phyloP scores from a whole-genome alignment of 257 asterid genomes.

The Plantago elongata region DNA sequence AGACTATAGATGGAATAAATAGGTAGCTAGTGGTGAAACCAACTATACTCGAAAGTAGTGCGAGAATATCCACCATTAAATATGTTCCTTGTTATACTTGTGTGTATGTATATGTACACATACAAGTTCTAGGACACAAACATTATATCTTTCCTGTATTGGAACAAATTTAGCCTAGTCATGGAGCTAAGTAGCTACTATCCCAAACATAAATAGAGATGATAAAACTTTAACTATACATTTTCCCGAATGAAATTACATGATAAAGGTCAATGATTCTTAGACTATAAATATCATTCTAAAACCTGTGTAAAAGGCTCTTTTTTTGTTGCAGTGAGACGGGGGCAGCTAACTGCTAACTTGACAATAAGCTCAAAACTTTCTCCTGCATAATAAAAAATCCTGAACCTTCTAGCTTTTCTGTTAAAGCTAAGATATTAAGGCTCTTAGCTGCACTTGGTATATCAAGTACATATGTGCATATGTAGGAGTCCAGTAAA shows the following conservation, averaged over 20 bases:
- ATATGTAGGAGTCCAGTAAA: background rate
- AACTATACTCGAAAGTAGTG: background rate
- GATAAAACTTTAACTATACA: background rate
- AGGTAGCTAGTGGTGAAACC: background rate
- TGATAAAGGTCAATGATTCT: too few relatives aligned
- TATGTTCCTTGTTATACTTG: too few relatives aligned
- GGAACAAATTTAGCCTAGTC: background rate
- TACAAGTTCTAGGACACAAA: background rate
- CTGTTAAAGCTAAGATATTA: too few relatives aligned
- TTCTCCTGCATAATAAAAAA: too few relatives aligned
- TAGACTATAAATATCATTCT: too few relatives aligned
- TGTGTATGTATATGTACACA: too few relatives aligned
- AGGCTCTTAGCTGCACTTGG: background rate
- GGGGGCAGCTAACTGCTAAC: too few relatives aligned
- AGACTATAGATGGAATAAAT: background rate
- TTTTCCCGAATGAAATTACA: background rate
- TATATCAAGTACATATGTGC: background rate
- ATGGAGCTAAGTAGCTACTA: background rate
- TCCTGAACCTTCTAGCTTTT: too few relatives aligned
- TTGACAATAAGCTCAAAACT: too few relatives aligned
- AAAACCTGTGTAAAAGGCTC: too few relatives aligned
- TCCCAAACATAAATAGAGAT: background rate
- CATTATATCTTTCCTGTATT: background rate
- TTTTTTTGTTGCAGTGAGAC: too few relatives aligned
- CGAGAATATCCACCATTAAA: too few relatives aligned